Conservation (phyloP, 208 protist genomes). For the Leishmania gerbilli region DNA sequence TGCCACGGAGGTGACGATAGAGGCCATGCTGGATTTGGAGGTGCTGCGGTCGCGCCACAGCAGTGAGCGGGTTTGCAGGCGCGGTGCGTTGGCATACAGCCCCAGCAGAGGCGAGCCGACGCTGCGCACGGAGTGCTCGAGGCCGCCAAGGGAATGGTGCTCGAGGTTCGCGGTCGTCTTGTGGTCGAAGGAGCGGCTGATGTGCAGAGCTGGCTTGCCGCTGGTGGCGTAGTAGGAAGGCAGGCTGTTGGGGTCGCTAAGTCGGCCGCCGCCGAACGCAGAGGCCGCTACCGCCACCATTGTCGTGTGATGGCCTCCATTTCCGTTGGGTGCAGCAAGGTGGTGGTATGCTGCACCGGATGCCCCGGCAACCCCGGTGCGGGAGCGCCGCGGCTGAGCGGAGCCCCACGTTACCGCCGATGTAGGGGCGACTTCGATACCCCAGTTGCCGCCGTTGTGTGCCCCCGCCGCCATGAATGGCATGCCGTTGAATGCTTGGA, state of each 20-base stretch:
- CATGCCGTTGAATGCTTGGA: neutral
- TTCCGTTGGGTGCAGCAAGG: neutral
- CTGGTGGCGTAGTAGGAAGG: slow-evolving; percentile 19
- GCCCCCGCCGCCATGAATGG: neutral
- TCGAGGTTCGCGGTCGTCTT: slow-evolving; percentile 33
- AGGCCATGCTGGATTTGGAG: slow-evolving; percentile 15
- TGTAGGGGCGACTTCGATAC: neutral
- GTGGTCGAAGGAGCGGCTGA: slow-evolving; percentile 37
- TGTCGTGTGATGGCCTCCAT: neutral
- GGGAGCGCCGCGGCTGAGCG: slow-evolving; percentile 1
- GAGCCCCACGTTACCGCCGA: neutral
- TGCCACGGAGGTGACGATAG: slow-evolving; percentile 4
- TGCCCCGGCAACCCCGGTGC: neutral
- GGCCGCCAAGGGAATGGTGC: slow-evolving; percentile 22
- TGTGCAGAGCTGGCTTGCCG: slow-evolving; percentile 24
- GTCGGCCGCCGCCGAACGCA: neutral
- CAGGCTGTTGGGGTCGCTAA: slow-evolving; percentile 21
- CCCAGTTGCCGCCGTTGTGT: neutral
- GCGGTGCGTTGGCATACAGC: neutral
- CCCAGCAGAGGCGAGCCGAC: slow-evolving; percentile 14
- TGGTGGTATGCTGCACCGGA: neutral
- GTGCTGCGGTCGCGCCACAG: slow-evolving; percentile 9
- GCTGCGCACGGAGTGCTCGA: slow-evolving; percentile 26
- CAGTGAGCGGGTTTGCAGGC: slow-evolving; percentile 10
- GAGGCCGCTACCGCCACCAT: neutral